Evolutionary conservation across 179 eudicot species (phyloP).

Genomic region (Corrigiola litoralis): DNA sequence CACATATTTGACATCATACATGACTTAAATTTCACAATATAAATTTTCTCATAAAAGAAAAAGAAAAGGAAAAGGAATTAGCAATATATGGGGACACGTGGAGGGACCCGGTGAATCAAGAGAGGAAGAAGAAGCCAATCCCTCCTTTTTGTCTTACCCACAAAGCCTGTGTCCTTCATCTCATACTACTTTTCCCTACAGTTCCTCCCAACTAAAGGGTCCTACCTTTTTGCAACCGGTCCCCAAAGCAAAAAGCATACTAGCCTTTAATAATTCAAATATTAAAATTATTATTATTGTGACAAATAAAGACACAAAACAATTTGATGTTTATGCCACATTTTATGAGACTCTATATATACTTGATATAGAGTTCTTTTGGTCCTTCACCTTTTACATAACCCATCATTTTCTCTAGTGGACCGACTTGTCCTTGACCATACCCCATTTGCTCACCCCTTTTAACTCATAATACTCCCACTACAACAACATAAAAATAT

Average conservation of each 20-base stretch:
- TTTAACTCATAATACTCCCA: neutral
- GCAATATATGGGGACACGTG: slow-evolving; percentile 17
- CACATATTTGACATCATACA: neutral
- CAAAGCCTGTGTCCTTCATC: neutral
- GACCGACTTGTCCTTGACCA: slow-evolving; percentile 25
- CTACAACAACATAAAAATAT: neutral
- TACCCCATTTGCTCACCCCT: slow-evolving; percentile 20
- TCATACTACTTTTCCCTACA: neutral
- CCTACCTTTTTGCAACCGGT: slow-evolving; percentile 1
- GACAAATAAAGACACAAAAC: neutral
- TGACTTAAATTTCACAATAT: neutral
- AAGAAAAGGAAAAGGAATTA: neutral
- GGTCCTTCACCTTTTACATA: slow-evolving; percentile 5
- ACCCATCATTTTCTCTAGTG: slow-evolving; percentile 13
- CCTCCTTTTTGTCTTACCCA: slow-evolving; percentile 23
- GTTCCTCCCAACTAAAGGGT: neutral
- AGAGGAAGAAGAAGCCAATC: slow-evolving; percentile 20
- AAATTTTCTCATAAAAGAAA: neutral
- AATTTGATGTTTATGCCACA: no score
- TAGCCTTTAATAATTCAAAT: neutral
- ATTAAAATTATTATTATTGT: neutral
- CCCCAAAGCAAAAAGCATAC: neutral
- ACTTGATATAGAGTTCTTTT: neutral
- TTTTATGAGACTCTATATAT: neutral
- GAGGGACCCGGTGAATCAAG: slow-evolving; percentile 28